Base-by-base conservation (phyloP, 495 filamentous ascomycete species). In the Chaetomium fimeti region DNA sequence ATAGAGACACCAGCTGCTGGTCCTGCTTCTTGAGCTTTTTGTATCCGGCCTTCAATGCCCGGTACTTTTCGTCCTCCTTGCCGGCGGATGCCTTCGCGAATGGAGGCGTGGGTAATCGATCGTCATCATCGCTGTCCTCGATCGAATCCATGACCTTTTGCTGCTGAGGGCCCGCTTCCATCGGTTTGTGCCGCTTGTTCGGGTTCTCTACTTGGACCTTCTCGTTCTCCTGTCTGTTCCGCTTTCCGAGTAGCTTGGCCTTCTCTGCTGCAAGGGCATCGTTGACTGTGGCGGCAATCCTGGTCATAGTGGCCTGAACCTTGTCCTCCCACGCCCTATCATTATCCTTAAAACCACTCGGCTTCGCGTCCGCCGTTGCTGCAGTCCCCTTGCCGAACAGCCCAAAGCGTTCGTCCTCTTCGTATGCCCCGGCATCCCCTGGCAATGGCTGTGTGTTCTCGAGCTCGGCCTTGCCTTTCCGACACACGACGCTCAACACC, bases 401-500 rank as follows among this genome's bases (percentile, higher is more conserved):
- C 29, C 38, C 15, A 11, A 36, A 36, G 28, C 3, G 16, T 2
- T 18, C 52, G 32, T 55, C 8, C 4, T 56, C 18, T 22, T n/a
- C 43, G 12, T 20, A 24, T 2, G 3, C 24, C 24, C 20, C 24
- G 5, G 29, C 16, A 2, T 3, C 24, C 1, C 0, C 36, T 40
- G 12, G 18, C 2, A n/a, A n/a, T 3, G 3, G 18, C 7, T 25
- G 29, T 11, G 32, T 12, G 28, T 48, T 8, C 18, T 48, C 24
- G 42, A 3, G 9, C 61, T 22, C 28, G 16, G 28, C 15, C 2
- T 42, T 27, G 11, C 18, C 12, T 16, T 16, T 59, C 5, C 32
- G n/a, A n/a, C 55, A 45, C 11, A 64, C 47, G 8, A 15, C 20
- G 55, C 55, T 64, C 20, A 58, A 3, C 2, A 64, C 56, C 53